A percentile compares a stretch with the other conserved stretches of the same genome.
phyloP scores from a whole-genome alignment of 257 asterid genomes.

The Solanum peruvianum region DNA sequence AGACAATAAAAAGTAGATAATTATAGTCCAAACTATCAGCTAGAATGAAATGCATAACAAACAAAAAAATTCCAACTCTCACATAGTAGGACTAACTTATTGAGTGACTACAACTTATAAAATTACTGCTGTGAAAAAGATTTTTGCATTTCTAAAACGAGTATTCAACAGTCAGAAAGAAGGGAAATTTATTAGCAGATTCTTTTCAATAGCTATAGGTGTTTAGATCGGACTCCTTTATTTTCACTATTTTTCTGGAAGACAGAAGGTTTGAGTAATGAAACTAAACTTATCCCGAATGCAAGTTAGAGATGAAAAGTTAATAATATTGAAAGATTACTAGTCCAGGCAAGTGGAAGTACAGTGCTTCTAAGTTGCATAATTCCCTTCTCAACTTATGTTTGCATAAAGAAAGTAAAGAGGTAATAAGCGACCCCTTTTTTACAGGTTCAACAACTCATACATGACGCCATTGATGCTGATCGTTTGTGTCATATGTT shows the following conservation, averaged over 20 bases:
- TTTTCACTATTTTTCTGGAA: not conserved
- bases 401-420: not conserved
- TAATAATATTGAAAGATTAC: not conserved
- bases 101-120: not conserved
- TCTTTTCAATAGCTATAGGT: not conserved
- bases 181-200: not conserved
- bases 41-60: not conserved
- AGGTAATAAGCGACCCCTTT: not conserved
- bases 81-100: not conserved
- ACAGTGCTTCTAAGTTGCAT: not conserved
- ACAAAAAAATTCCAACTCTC: not conserved
- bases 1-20: not conserved
- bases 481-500: slow-evolving; percentile 89
- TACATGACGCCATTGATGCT: slow-evolving; percentile 90
- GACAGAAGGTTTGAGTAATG: not conserved
- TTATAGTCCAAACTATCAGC: not conserved
- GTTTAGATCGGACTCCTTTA: not conserved
- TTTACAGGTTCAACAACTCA: slow-evolving; percentile 82
- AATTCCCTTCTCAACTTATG: not conserved
- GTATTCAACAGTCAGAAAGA: not conserved
- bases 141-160: not conserved
- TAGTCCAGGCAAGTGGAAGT: not conserved
- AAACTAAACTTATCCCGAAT: not conserved
- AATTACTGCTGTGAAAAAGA: not conserved
- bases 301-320: not conserved